A percentile compares a stretch with the other conserved stretches of the same genome.
Conservation (phyloP, 2,329 filamentous ascomycete genomes). For the Tolypocladium paradoxum region DNA sequence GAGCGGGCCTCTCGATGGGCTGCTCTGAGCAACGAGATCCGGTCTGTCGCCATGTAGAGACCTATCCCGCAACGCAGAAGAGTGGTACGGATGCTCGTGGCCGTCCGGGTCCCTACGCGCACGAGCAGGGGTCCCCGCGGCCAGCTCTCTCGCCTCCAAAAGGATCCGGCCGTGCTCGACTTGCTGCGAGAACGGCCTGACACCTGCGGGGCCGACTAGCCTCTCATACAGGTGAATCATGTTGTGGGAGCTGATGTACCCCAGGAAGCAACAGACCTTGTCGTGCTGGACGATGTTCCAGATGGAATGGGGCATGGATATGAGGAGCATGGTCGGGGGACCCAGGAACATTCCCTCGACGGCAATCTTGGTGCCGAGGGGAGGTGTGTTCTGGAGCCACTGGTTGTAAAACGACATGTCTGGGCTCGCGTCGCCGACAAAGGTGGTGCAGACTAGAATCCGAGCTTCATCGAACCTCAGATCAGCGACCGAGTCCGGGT, state of each 20-base stretch:
- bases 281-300: constrained; percentile 57
- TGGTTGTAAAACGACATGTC: constrained; percentile 57
- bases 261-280: constrained; percentile 55
- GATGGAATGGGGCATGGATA: constrained; percentile 53
- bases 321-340: constrained; percentile 53
- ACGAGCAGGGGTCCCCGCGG: constrained; percentile 23
- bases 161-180: constrained; percentile 47
- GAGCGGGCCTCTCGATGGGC: constrained; percentile 13
- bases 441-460: constrained; percentile 56
- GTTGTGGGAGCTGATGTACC: constrained; percentile 56
- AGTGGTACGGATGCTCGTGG: constrained; percentile 13
- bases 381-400: constrained; percentile 51
- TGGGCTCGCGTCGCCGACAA: constrained; percentile 52
- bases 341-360: constrained; percentile 60
- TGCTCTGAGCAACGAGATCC: constrained; percentile 16
- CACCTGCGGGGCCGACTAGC: constrained; percentile 36
- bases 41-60: constrained; percentile 11
- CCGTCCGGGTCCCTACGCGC: constrained; percentile 15
- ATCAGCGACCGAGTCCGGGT: constrained; percentile 38
- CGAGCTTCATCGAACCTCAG: constrained; percentile 51
- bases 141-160: constrained; percentile 39
- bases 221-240: constrained; percentile 54
- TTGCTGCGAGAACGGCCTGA: constrained; percentile 37
- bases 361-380: constrained; percentile 45
- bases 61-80: constrained; percentile 13